Percentiles rank a stretch among this genome's conserved stretches.
These are phyloP conservation scores for Amesomyces nigricolor DNA, from an alignment of 2,329 filamentous ascomycete species.

Conservation along the genomic window DNA sequence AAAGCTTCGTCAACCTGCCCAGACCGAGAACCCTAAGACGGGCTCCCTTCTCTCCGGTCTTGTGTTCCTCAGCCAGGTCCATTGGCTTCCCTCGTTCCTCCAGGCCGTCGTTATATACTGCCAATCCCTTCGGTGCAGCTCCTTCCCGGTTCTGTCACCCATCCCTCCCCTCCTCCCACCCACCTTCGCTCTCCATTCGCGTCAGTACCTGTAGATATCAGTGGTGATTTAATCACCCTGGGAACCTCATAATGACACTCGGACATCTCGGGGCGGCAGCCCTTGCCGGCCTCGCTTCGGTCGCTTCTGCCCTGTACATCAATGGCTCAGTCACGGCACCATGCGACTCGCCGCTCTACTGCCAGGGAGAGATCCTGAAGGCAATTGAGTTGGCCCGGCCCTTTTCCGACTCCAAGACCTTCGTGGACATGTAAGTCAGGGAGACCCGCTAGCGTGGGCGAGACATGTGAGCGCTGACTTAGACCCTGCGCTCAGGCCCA, in stretches of 20 bases:
- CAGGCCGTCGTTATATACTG: too few relatives aligned
- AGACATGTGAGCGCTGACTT: constrained; percentile 20
- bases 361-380: constrained; percentile 57
- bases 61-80: not conserved
- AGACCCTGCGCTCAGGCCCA: constrained; percentile 42
- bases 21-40: constrained; percentile 11
- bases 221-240: not conserved
- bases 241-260: constrained; percentile 10
- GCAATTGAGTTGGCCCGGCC: constrained; percentile 58
- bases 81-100: not conserved
- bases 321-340: constrained; percentile 58
- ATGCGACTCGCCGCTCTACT: constrained; percentile 64
- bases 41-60: constrained; percentile 13
- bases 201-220: not conserved
- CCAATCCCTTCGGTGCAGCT: too few relatives aligned
- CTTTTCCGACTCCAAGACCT: constrained; percentile 64
- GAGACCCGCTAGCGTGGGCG: not conserved
- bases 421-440: constrained; percentile 57
- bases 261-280: constrained; percentile 24
- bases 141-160: not conserved
- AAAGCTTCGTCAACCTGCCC: constrained; percentile 6
- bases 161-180: not conserved
- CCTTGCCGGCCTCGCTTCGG: constrained; percentile 27
- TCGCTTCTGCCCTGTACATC: constrained; percentile 45
- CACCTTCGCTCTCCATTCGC: not conserved